Base-by-base conservation (phyloP, 495 filamentous ascomycete genomes). In the Oidiodendron maius region DNA sequence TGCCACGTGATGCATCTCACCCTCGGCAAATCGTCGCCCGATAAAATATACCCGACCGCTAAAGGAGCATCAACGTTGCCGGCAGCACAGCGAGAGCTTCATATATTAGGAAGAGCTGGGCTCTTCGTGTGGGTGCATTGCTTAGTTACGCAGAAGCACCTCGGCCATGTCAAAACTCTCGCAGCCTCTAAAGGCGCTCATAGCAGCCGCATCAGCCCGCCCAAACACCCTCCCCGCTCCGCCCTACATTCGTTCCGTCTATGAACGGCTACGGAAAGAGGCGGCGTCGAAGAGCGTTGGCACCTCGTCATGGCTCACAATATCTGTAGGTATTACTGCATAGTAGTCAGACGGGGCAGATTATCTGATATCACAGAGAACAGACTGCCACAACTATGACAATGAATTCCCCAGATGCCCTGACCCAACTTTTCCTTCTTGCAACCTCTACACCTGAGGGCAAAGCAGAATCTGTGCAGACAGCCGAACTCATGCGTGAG, bases 401-500 rank as follows among this genome's bases (percentile, higher is more conserved):
- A 1, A 74, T 87, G 72, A 87, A 87, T 64, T 85, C 81, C 4
- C 83, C 82, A 5, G 81, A 82, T 36, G 80, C 81, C 23, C 69
- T 86, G 46, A 61, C 73, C 1, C 58, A 60, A 23, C 71, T 83
- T 6, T 79, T 77, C 66, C 50, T 70, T 17, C 57, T 79, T 13
- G 76, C 77, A n/a, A 66, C 75, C 20, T 54, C 62, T 0, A 59
- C 66, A 24, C 55, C 63, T 13, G 40, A 59, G 37, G n/a, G n/a
- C n/a, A 51, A 64, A 36, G 64, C 68, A 17, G 60, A 69, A 18
- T 28, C 46, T 16, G 66, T 81, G n/a, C 65, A 71, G 32, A 74
- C 76, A 5, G 85, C 84, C 38, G 85, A 89, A 61, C 64, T 87
- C 16, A 87, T 91, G 73, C 80, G 86, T 55, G 86, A 89, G 57